Conservation (phyloP, 208 protist genomes). For the Trypanosoma grayi region DNA sequence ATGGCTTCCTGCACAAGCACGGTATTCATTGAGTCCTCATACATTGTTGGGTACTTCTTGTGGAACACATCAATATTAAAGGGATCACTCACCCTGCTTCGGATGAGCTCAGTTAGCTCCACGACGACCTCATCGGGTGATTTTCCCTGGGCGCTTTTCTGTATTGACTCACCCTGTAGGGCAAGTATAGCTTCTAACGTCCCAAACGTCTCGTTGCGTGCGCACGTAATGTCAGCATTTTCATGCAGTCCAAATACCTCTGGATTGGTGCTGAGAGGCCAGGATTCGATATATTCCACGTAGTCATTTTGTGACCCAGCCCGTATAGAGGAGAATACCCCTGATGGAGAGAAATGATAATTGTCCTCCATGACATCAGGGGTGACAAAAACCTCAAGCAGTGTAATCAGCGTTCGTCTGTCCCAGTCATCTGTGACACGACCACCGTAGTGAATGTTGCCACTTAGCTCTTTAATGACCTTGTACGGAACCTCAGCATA, state of each 20-base stretch:
- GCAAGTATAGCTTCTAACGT: conserved; percentile 83
- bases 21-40: conserved; percentile 99
- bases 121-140: conserved; percentile 83
- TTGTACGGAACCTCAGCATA: conserved; percentile 97
- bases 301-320: conserved; percentile 80
- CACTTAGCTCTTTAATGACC: conserved; percentile 95
- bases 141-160: conserved; percentile 33
- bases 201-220: conserved; percentile 90
- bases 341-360: conserved; percentile 87
- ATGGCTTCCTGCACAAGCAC: conserved; percentile 98
- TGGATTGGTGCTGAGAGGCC: conserved; percentile 94
- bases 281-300: conserved; percentile 87
- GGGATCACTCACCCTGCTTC: conserved; percentile 58
- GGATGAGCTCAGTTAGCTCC: conserved; percentile 81
- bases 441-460: conserved; percentile 99
- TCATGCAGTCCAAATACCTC: conserved; percentile 97
- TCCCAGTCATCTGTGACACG: conserved; percentile 99
- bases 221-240: conserved; percentile 98
- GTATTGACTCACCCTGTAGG: conserved; percentile 61
- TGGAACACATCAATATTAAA: conserved; percentile 89
- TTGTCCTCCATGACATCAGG: conserved; percentile 89
- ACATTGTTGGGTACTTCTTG: conserved; percentile 91
- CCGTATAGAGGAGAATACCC: conserved; percentile 81
- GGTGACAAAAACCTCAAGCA: conserved; percentile 93
- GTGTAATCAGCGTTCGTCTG: conserved; percentile 92